Evolutionary conservation across 352 stramenopile genomes (phyloP).

Genomic region (Thalassiosira exigua): DNA sequence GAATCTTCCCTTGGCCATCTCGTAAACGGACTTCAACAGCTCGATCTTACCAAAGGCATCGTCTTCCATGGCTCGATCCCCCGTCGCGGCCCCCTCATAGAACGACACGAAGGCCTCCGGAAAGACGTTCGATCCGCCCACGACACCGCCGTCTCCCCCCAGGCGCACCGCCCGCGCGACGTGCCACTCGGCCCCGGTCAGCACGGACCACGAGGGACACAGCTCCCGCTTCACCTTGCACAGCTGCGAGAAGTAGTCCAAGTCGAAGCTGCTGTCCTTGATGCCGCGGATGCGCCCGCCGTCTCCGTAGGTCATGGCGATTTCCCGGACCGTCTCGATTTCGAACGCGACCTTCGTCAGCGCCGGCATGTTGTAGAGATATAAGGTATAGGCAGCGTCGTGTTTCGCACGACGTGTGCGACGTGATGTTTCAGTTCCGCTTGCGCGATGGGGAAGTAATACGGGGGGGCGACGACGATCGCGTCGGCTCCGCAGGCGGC

Average conservation of each 20-base stretch:
- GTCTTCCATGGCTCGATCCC: conserved; percentile 16
- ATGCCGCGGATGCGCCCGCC: conserved; percentile 20
- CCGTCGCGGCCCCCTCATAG: neutral
- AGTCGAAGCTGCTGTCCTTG: conserved; percentile 38
- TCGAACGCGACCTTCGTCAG: conserved; percentile 35
- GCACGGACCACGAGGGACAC: conserved; percentile 19
- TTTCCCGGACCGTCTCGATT: conserved; percentile 16
- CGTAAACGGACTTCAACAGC: conserved; percentile 22
- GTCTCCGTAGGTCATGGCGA: neutral
- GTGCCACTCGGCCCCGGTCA: conserved; percentile 23
- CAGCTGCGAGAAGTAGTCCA: conserved; percentile 31
- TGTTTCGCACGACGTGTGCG: conserved; percentile 9
- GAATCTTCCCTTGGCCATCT: conserved; percentile 16
- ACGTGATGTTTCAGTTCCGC: conserved; percentile 31
- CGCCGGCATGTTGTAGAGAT: conserved; percentile 42
- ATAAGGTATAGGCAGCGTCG: conserved; percentile 27
- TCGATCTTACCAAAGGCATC: conserved; percentile 4
- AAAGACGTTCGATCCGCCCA: conserved; percentile 27
- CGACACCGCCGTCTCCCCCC: conserved; percentile 21
- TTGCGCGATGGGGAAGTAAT: conserved; percentile 46
- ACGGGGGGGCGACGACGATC: conserved; percentile 32
- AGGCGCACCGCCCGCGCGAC: conserved; percentile 13
- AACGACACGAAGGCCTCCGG: conserved; percentile 21
- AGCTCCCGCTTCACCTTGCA: conserved; percentile 29
- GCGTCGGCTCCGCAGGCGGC: conserved; percentile 14